Percentiles rank a stretch among this genome's conserved stretches.
Conservation (phyloP, 257 asterid species). For the Echium plantagineum region DNA sequence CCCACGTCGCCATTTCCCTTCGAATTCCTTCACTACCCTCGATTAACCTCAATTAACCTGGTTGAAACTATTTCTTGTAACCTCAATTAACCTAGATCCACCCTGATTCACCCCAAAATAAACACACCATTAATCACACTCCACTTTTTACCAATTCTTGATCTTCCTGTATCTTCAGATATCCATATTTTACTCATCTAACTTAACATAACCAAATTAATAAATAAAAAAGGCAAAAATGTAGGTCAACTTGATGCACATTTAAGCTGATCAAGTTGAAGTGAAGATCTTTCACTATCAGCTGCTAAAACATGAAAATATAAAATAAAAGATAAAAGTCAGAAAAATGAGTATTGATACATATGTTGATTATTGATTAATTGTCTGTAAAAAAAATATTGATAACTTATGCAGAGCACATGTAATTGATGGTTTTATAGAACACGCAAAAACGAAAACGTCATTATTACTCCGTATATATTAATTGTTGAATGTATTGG, state of each 20-base stretch:
- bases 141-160: not conserved
- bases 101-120: no score
- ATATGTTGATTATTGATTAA: no score
- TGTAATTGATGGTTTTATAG: no score
- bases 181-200: not conserved
- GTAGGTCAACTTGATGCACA: not conserved
- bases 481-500: not conserved
- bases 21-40: not conserved
- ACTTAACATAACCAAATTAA: not conserved
- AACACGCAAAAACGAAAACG: no score
- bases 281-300: not conserved
- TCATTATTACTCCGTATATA: no score
- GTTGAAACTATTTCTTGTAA: no score
- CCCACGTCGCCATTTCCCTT: not conserved
- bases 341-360: not conserved
- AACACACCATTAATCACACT: not conserved
- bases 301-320: not conserved
- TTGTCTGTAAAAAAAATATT: no score
- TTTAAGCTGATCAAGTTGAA: not conserved
- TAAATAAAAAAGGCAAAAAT: not conserved
- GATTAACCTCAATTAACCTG: no score
- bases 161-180: not conserved
- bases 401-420: no score
- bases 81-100: no score
- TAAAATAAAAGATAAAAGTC: not conserved